These are phyloP conservation scores for Rhododendron williamsianum DNA, from an alignment of 148 eudicot genomes.

Conservation along the genomic window DNA sequence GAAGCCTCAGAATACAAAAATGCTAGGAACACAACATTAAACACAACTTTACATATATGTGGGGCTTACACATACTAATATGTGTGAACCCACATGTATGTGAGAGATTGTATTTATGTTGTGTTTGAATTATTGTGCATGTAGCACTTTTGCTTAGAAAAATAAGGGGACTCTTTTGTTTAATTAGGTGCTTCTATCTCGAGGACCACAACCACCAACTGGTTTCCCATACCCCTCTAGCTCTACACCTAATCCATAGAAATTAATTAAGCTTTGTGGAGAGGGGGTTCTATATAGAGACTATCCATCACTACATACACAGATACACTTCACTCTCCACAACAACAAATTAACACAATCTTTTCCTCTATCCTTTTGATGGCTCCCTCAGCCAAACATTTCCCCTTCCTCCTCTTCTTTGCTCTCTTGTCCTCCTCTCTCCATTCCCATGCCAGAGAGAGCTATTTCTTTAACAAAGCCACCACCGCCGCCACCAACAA, in stretches of 20 bases:
- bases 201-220: constrained; percentile 20
- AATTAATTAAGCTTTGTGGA: background rate
- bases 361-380: constrained; percentile 9
- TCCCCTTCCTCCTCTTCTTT: constrained; percentile 34
- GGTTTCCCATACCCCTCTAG: constrained; percentile 1
- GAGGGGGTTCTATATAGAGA: constrained; percentile 27
- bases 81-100: too few relatives aligned
- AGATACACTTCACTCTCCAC: background rate
- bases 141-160: background rate
- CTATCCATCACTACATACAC: constrained; percentile 10
- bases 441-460: constrained; percentile 58
- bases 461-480: constrained; percentile 68
- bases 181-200: background rate
- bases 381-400: constrained; percentile 26
- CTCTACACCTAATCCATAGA: background rate
- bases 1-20: too few relatives aligned
- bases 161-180: background rate
- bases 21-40: too few relatives aligned
- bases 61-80: too few relatives aligned
- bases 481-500: constrained; percentile 7
- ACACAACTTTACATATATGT: too few relatives aligned
- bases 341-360: background rate
- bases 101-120: too few relatives aligned
- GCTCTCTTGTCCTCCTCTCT: constrained; percentile 29
- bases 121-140: too few relatives aligned